These are phyloP conservation scores for Penicillium sp. DNA, from an alignment of 2,329 filamentous ascomycete genomes.

Conservation along the genomic window DNA sequence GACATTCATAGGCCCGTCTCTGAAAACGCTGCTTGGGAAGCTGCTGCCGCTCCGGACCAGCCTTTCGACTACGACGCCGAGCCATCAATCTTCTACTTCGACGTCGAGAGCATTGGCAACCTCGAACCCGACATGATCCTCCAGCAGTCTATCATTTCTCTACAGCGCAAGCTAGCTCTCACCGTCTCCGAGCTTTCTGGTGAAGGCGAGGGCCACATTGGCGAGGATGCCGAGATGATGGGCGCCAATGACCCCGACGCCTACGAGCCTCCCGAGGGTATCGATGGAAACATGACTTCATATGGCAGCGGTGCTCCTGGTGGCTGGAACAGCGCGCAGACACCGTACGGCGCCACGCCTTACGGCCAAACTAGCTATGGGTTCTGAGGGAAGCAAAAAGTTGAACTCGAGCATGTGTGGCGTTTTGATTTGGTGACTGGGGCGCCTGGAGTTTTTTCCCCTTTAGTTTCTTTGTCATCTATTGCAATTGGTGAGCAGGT, in stretches of 20 bases:
- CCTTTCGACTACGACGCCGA: constrained; percentile 88
- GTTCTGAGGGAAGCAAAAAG: constrained; percentile 22
- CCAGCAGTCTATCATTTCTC: constrained; percentile 79
- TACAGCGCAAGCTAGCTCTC: constrained; percentile 86
- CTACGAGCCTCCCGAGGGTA: constrained; percentile 49
- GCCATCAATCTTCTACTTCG: constrained; percentile 85
- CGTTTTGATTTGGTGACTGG: constrained; percentile 21
- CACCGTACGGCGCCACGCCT: constrained; percentile 62
- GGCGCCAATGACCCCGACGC: constrained; percentile 55
- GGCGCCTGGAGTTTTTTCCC: constrained; percentile 10
- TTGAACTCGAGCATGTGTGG: constrained; percentile 25
- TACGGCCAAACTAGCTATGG: constrained; percentile 55
- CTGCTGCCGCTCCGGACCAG: constrained; percentile 77
- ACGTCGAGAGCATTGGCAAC: constrained; percentile 85
- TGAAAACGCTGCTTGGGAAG: constrained; percentile 66
- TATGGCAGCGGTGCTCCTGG: constrained; percentile 56
- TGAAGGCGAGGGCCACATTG: constrained; percentile 56
- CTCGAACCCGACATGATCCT: constrained; percentile 89
- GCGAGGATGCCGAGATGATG: constrained; percentile 48
- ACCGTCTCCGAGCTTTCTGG: constrained; percentile 68
- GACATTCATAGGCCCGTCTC: constrained; percentile 37
- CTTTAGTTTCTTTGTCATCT: constrained; percentile 8
- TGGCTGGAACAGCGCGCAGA: constrained; percentile 65
- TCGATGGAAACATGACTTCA: constrained; percentile 44
- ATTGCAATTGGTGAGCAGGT: background rate